phyloP scores from a whole-genome alignment of 192 early-diverging fungal species.

The Podochytrium sp. region DNA sequence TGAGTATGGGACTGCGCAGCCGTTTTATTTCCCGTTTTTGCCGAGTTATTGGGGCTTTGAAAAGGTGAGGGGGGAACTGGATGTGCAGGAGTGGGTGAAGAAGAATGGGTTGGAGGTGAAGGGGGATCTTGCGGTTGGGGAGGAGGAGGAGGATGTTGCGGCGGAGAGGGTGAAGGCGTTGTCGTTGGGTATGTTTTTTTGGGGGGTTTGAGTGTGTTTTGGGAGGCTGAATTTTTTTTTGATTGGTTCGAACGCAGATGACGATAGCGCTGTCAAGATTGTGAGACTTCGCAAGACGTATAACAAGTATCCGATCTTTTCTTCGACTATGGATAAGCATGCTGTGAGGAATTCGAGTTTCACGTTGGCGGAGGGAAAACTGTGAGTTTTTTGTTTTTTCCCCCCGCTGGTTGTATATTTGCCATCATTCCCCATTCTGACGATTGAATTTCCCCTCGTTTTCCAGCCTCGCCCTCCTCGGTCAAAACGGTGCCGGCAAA shows the following conservation, averaged over 20 bases:
- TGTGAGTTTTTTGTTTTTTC: constrained; percentile 34
- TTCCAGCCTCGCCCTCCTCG: constrained; percentile 54
- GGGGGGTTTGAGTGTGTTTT: background rate
- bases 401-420: too few relatives aligned
- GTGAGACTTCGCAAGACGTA: constrained; percentile 56
- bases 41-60: constrained; percentile 71
- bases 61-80: background rate
- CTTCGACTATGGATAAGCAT: constrained; percentile 39
- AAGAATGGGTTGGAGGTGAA: background rate
- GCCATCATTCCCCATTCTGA: background rate
- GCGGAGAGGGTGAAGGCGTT: constrained; percentile 22
- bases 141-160: constrained; percentile 31
- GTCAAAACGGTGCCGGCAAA: constrained; percentile 81
- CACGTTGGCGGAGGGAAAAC: constrained; percentile 51
- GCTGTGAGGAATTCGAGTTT: constrained; percentile 45
- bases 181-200: background rate
- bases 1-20: constrained; percentile 67
- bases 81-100: constrained; percentile 47
- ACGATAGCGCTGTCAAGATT: constrained; percentile 45
- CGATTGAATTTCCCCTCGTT: background rate
- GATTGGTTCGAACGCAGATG: background rate
- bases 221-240: background rate
- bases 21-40: constrained; percentile 68
- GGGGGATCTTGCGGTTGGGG: background rate
- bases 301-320: constrained; percentile 25